Conservation (phyloP, 208 protist species). For the Crithidia mellificae region DNA sequence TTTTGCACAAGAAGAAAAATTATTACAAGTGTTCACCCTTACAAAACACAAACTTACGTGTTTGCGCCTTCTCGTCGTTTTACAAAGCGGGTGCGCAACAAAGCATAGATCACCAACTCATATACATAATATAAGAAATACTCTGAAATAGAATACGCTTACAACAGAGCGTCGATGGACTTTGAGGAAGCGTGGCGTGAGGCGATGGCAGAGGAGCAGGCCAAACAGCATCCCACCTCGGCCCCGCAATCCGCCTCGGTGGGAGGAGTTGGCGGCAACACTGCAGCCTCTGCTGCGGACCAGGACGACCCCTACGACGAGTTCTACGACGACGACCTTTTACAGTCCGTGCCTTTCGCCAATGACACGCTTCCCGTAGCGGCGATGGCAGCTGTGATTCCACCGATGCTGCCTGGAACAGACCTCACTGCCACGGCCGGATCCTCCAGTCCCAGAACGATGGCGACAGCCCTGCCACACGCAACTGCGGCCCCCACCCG, state of each 20-base stretch:
- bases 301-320: constrained; percentile 27
- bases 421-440: too few species aligned
- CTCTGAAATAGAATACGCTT: too few species aligned
- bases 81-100: too few species aligned
- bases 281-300: not conserved
- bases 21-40: too few species aligned
- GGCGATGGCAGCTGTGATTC: not conserved
- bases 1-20: too few species aligned
- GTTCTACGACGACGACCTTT: constrained; percentile 47
- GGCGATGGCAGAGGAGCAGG: constrained; percentile 22
- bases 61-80: too few species aligned
- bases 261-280: not conserved
- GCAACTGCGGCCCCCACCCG: not conserved
- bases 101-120: too few species aligned
- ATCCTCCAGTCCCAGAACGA: not conserved
- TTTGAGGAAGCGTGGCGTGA: constrained; percentile 30
- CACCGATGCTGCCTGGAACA: not conserved
- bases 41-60: too few species aligned
- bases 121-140: too few species aligned
- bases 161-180: constrained; percentile 14
- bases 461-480: not conserved
- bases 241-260: not conserved
- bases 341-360: constrained; percentile 44
- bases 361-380: constrained; percentile 32
- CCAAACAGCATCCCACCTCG: not conserved